Conservation (phyloP, 2,329 filamentous ascomycete species). For the Achaetomium macrosporum region DNA sequence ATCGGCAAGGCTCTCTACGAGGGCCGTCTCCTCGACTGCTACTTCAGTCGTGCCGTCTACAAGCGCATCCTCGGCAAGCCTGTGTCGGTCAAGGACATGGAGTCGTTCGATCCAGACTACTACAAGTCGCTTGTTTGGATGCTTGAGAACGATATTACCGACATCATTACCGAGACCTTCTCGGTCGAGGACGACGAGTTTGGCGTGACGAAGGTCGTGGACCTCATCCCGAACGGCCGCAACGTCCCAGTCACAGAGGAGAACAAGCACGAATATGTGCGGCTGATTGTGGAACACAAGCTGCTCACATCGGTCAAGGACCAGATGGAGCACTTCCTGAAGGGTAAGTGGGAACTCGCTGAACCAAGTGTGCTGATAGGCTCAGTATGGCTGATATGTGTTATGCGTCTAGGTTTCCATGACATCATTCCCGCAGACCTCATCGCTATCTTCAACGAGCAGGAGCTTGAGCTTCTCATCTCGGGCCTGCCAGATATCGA, state of each 20-base stretch:
- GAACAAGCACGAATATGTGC: slow-evolving; percentile 97
- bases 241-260: slow-evolving; percentile 94
- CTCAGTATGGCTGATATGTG: slow-evolving; percentile 16
- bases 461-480: slow-evolving; percentile 92
- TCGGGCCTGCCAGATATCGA: slow-evolving; percentile 97
- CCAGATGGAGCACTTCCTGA: slow-evolving; percentile 88
- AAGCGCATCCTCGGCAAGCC: slow-evolving; percentile 93
- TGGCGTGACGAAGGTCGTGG: slow-evolving; percentile 79
- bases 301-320: slow-evolving; percentile 87
- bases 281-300: slow-evolving; percentile 88
- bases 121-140: slow-evolving; percentile 99
- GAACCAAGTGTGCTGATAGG: not conserved
- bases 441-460: slow-evolving; percentile 96
- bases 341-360: slow-evolving; percentile 47
- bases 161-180: slow-evolving; percentile 95
- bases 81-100: slow-evolving; percentile 98
- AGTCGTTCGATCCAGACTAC: slow-evolving; percentile 95
- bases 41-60: slow-evolving; percentile 98
- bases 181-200: slow-evolving; percentile 92
- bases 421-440: slow-evolving; percentile 94
- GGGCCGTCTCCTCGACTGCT: slow-evolving; percentile 90
- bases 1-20: slow-evolving; percentile 98
- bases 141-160: slow-evolving; percentile 96
- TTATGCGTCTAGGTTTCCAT: slow-evolving; percentile 67
- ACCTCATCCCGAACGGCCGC: slow-evolving; percentile 79